Base-by-base conservation (phyloP, 2,329 filamentous ascomycete species). In the Botryosphaeria dothidea region DNA sequence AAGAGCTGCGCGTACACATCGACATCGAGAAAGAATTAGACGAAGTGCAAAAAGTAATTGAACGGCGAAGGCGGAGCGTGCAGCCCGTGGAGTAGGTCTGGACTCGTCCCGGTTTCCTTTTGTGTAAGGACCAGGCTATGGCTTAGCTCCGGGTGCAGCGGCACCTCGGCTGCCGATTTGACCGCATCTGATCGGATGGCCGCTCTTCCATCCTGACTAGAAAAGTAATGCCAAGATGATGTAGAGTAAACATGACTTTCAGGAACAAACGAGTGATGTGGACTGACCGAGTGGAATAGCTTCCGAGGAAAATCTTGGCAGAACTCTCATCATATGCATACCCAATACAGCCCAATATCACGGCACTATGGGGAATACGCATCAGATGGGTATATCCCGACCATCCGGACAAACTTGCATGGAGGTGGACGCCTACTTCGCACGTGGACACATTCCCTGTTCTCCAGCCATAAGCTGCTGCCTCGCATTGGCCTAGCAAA, bases 1-100 rank as follows among this genome's bases (percentile, higher is more conserved):
- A 88, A 74, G 87, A 87, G 69, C 67, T 89, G 67, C 80, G 88
- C 66, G 73, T 89, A 25, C 84, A 86, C 75, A 76, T 85, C 61
- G 81, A 87, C 70, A 72, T 87, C 31, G 81, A 84, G 66, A 74
- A 78, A 38, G 73, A 77, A 23, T 5, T 64, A 2, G 65, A 62
- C 7, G 31, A 64, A 31, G 34, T 31, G 61, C 48, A 52, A 27
- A 49, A 6, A n/a, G 36, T 15, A n/a, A 21, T 57, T 13, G 52
- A 56, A 15, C 11, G 34, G 15, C 2, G 36, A 21, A 43, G 52
- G 52, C 52, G 19, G 36, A 31, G 54, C 23, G 25, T n/a, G 13
- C 23, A 49, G 46, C 23, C 46, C n/a, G 23, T 49, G 25, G 46
- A 49, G 13, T 49, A 29, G 15, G 11, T 29, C 5, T 27, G 46